Base-by-base conservation (phyloP, 1,284 basidiomycete species). In the Phenoliferia sp. region DNA sequence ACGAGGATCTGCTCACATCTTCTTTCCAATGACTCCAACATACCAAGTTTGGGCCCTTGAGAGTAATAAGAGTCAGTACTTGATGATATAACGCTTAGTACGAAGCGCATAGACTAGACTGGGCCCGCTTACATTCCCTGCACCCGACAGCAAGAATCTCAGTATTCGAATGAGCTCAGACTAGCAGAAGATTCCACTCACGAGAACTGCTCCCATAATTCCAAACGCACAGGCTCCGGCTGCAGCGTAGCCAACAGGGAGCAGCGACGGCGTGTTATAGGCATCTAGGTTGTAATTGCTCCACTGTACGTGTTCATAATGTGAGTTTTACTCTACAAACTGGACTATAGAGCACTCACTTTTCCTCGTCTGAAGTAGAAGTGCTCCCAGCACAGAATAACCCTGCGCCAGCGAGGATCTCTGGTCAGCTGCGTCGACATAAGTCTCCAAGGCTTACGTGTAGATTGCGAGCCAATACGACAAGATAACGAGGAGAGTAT, bases 401-500 rank as follows among this genome's bases (percentile, higher is more conserved):
- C 71, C 33, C n/a, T n/a, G n/a, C n/a, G n/a, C n/a, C n/a, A n/a
- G n/a, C n/a, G n/a, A n/a, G n/a, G n/a, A n/a, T n/a, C n/a, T n/a
- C n/a, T n/a, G n/a, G n/a, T n/a, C n/a, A n/a, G n/a, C n/a, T n/a
- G n/a, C n/a, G n/a, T n/a, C n/a, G n/a, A n/a, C n/a, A n/a, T n/a
- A n/a, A n/a, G n/a, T n/a, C n/a, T n/a, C n/a, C n/a, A n/a, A n/a
- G n/a, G n/a, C n/a, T n/a, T n/a, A n/a, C 39, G 73, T 71, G 74
- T 78, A 80, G 65, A 80, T 78, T 32, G 77, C 76, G 68, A 79
- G 76, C 79, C 78, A 79, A 70, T 80, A 79, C 26, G 73, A 75
- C 50, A 79, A 69, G 35, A 78, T 73, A 57, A 44, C 39, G 33
- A 64, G 22, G 54, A 36, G 55, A 62, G 55, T 62, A 69, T 78